phyloP scores from a whole-genome alignment of 345 rosid genomes.

The Melaleuca quinquenervia region DNA sequence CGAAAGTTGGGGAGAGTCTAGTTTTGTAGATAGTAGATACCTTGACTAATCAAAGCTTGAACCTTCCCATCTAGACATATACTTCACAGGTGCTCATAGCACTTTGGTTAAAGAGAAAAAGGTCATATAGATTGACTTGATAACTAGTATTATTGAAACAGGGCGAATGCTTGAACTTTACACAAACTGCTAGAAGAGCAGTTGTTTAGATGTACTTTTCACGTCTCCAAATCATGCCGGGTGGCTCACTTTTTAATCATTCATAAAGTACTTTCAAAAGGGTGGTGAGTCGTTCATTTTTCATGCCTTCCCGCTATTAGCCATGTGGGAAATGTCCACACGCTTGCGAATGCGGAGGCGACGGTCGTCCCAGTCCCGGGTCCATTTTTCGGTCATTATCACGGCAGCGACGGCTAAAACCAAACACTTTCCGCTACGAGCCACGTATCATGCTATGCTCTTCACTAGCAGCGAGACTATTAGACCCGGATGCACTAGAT shows the following conservation, averaged over 20 bases:
- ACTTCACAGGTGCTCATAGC: neutral
- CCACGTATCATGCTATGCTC: neutral
- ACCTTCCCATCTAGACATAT: neutral
- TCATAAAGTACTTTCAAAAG: neutral
- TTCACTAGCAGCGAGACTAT: neutral
- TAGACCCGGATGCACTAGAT: neutral
- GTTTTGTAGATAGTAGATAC: neutral
- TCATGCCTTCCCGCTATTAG: neutral
- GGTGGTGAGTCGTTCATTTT: neutral
- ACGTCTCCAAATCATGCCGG: neutral
- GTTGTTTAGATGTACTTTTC: conserved; percentile 16
- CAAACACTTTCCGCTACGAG: neutral
- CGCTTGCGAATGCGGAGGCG: neutral
- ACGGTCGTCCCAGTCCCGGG: neutral
- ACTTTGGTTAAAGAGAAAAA: neutral
- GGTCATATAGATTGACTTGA: neutral
- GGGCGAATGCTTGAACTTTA: conserved; percentile 3
- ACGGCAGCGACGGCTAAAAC: neutral
- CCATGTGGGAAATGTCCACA: neutral
- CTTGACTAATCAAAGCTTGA: neutral
- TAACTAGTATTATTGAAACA: neutral
- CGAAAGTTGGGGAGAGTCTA: neutral
- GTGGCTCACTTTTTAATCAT: neutral
- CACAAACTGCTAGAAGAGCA: neutral
- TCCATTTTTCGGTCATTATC: neutral